These are phyloP conservation scores for Eucalyptus brandiana DNA, from an alignment of 345 rosid genomes.

Conservation along the genomic window DNA sequence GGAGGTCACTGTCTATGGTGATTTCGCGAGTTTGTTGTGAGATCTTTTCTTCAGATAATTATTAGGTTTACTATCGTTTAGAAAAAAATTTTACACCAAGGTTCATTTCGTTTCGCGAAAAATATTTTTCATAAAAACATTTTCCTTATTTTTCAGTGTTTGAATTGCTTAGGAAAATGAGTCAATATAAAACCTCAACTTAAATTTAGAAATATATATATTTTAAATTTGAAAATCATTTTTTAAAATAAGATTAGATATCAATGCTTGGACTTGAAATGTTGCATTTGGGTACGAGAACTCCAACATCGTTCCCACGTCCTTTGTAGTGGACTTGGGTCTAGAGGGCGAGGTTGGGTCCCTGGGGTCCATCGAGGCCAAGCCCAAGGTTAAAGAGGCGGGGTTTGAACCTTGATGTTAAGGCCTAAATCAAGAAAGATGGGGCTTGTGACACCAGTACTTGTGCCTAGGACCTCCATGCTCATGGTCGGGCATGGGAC, in stretches of 20 bases:
- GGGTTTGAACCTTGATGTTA: background rate
- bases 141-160: rapidly evolving
- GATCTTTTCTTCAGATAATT: background rate
- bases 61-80: background rate
- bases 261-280: rapidly evolving
- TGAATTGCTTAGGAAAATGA: background rate
- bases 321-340: background rate
- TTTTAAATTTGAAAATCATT: too few relatives aligned
- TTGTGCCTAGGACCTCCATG: background rate
- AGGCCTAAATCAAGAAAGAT: background rate
- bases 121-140: rapidly evolving
- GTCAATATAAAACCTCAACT: too few relatives aligned
- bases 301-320: rapidly evolving
- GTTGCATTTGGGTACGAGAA: background rate
- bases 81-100: too few relatives aligned
- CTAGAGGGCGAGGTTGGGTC: background rate
- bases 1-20: background rate
- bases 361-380: background rate
- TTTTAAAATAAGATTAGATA: too few relatives aligned
- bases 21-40: background rate
- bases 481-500: background rate
- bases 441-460: background rate
- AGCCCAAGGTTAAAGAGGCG: too few relatives aligned
- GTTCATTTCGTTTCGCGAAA: rapidly evolving
- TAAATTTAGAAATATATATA: too few relatives aligned